Evolutionary conservation across 345 rosid genomes (phyloP).

Genomic region (Trapa bicornis): DNA sequence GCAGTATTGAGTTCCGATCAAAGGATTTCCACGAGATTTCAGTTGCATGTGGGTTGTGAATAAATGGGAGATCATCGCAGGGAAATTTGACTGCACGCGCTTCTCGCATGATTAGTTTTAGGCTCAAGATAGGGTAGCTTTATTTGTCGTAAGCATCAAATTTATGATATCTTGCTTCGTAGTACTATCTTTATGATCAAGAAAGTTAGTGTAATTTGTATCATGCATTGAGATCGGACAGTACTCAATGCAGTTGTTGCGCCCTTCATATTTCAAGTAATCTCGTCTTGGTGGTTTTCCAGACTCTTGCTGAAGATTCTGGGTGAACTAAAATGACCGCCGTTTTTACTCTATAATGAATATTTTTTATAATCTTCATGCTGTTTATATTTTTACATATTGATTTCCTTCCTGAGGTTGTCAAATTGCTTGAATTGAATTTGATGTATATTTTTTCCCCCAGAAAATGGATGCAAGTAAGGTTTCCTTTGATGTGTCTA

Average conservation of each 20-base stretch:
- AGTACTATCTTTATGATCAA: no score
- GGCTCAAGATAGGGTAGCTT: neutral
- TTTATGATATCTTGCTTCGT: no score
- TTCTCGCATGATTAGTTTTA: neutral
- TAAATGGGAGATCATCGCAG: neutral
- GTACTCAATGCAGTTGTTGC: neutral
- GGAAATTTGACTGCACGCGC: neutral
- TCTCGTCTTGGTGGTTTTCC: neutral
- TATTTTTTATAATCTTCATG: neutral
- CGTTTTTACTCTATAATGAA: neutral
- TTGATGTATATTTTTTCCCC: neutral
- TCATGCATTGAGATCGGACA: neutral
- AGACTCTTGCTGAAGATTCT: neutral
- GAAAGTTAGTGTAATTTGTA: neutral
- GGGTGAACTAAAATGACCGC: neutral
- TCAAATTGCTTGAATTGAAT: neutral
- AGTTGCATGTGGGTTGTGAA: neutral
- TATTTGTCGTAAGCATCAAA: no score
- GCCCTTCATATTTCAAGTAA: neutral
- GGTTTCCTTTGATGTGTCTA: neutral
- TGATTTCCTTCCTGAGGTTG: neutral
- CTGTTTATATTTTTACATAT: neutral
- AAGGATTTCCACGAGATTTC: neutral
- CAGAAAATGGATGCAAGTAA: neutral
- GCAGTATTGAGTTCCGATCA: neutral